phyloP scores from a whole-genome alignment of 1,139 yeast genomes.

The Suhomyces anneliseae region DNA sequence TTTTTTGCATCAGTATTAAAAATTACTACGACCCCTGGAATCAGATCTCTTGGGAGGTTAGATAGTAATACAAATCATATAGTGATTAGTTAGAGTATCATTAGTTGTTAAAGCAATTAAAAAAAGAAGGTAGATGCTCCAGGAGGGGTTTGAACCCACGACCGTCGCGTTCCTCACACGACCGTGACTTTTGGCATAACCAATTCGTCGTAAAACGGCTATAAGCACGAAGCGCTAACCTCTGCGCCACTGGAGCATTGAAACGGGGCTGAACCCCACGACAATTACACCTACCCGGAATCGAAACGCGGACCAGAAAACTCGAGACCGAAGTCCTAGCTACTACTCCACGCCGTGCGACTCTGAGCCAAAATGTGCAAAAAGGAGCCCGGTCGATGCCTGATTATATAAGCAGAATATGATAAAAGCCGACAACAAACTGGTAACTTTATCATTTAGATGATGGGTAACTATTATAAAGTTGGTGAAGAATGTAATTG shows the following conservation, averaged over 20 bases:
- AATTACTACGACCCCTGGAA: no score
- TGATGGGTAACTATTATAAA: no score
- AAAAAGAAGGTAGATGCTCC: constrained; percentile 46
- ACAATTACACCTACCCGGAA: constrained; percentile 5
- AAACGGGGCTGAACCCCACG: background rate
- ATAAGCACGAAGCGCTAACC: constrained; percentile 59
- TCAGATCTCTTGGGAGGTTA: no score
- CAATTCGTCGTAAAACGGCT: constrained; percentile 50
- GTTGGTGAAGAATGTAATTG: no score
- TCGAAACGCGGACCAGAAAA: constrained; percentile 3
- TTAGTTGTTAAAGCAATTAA: background rate
- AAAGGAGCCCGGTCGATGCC: background rate
- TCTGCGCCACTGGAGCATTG: constrained; percentile 29
- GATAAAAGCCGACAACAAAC: no score
- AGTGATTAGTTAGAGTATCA: no score
- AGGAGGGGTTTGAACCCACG: constrained; percentile 60
- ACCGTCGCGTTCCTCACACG: constrained; percentile 61
- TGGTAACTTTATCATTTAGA: no score
- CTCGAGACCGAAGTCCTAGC: background rate
- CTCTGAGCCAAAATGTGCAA: constrained; percentile 1
- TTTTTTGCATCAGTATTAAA: no score
- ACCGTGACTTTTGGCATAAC: constrained; percentile 55
- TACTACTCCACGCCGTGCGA: constrained; percentile 5
- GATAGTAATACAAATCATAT: no score
- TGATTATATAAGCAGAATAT: no score